Conservation (phyloP, 164 flowering plant species). For the Liriodendron chinense region DNA sequence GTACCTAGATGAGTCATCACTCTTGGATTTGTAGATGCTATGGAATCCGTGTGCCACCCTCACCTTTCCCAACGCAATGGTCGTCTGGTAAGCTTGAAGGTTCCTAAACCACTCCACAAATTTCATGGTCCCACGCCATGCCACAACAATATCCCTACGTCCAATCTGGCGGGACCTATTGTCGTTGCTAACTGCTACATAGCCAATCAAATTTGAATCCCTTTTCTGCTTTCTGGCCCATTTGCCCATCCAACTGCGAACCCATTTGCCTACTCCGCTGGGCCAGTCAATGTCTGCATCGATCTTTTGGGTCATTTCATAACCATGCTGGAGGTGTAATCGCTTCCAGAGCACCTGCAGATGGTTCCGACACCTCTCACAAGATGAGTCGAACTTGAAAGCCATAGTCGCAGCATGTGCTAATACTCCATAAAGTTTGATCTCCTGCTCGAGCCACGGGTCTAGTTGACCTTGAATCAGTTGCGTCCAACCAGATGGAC, state of each 20-base stretch:
- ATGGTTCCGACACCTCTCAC: slow-evolving; percentile 53
- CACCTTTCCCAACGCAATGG: slow-evolving; percentile 27
- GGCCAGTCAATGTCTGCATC: slow-evolving; percentile 60
- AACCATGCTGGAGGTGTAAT: slow-evolving; percentile 42
- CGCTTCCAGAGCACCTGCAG: slow-evolving; percentile 29
- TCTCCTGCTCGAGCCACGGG: slow-evolving; percentile 51
- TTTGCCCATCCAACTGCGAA: slow-evolving; percentile 41
- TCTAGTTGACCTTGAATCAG: slow-evolving; percentile 57
- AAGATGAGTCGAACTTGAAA: slow-evolving; percentile 40
- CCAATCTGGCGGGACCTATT: slow-evolving; percentile 46
- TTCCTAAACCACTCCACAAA: slow-evolving; percentile 58
- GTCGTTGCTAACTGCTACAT: slow-evolving; percentile 55
- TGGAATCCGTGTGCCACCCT: slow-evolving; percentile 62
- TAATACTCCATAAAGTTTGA: slow-evolving; percentile 52
- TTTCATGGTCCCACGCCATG: slow-evolving; percentile 67
- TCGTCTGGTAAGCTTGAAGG: slow-evolving; percentile 30
- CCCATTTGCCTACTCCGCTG: too few species aligned
- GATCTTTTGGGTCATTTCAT: slow-evolving; percentile 46
- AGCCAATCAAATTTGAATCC: slow-evolving; percentile 77
- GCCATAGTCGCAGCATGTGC: slow-evolving; percentile 52
- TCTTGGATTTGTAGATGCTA: slow-evolving; percentile 48
- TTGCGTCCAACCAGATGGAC: slow-evolving; percentile 30
- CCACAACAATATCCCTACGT: too few species aligned
- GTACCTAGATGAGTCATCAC: slow-evolving; percentile 38
- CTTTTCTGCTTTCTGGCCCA: slow-evolving; percentile 45